Evolutionary conservation across 495 filamentous ascomycete genomes (phyloP).

Genomic region (Annulohypoxylon stygium): DNA sequence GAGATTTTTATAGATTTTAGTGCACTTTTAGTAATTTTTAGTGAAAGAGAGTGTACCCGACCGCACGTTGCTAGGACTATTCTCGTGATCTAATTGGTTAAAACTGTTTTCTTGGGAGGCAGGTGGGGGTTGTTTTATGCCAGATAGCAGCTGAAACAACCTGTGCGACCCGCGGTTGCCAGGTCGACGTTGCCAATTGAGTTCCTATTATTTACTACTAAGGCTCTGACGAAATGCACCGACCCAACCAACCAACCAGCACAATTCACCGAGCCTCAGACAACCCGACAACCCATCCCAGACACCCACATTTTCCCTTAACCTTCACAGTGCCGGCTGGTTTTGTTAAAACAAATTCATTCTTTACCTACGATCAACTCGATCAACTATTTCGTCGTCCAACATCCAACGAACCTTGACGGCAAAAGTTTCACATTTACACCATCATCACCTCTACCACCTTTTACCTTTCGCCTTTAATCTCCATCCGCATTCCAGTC

Average conservation of each 20-base stretch:
- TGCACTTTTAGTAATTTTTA: background rate
- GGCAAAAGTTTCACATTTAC: slow-evolving; percentile 38
- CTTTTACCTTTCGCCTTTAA: slow-evolving; percentile 12
- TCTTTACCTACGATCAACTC: slow-evolving; percentile 14
- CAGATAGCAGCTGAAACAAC: slow-evolving; percentile 40
- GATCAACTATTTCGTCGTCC: slow-evolving; percentile 16
- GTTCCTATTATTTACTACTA: slow-evolving; percentile 44
- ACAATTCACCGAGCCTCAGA: slow-evolving; percentile 36
- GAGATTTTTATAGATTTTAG: background rate
- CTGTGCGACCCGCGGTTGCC: slow-evolving; percentile 39
- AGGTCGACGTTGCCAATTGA: slow-evolving; percentile 43
- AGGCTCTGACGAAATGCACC: slow-evolving; percentile 51
- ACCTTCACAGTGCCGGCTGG: slow-evolving; percentile 10
- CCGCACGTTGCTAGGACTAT: background rate
- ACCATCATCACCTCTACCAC: no score
- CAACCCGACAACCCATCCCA: no score
- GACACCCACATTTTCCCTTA: slow-evolving; percentile 31
- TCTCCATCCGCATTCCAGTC: background rate
- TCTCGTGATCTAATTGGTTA: slow-evolving; percentile 12
- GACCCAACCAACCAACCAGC: slow-evolving; percentile 44
- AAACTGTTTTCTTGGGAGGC: slow-evolving; percentile 1
- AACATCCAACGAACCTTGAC: slow-evolving; percentile 36
- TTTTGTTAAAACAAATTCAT: slow-evolving; percentile 24
- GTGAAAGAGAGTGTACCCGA: background rate
- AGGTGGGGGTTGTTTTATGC: slow-evolving; percentile 27